Evolutionary conservation across 2,329 filamentous ascomycete genomes (phyloP), one percentile per base, ranked within the genome.

Genomic region (Albifimbria verrucaria): DNA sequence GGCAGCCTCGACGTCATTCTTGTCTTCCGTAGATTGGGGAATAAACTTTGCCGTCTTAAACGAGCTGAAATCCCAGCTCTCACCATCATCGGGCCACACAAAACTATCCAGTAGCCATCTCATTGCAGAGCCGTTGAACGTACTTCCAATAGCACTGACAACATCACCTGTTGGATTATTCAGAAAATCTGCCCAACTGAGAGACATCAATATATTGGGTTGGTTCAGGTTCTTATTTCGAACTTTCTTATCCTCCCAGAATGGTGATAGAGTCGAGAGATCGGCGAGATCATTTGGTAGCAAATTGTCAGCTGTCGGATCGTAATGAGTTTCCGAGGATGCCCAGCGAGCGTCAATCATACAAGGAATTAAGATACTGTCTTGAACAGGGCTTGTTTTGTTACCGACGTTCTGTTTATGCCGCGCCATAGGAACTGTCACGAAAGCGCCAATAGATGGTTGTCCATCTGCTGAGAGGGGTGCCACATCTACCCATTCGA

Each of bases 301-400:
- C 6, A 26, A 21, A 10, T 36, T 32, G 18, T 48, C 46, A 26
- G 24, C 11, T 7, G 20, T 21, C 9, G 46, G 46, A 18, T 48
- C 46, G 46, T 32, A 48, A 17, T 2, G 7, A 4, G 26, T 48
- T 26, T 48, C 36, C 10, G 25, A 18, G 15, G 18, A 18, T 25
- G 46, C 46, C 46, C 46, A 48, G 25, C 46, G 46, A 25, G 46
- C 46, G 25, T 48, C 46, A 20, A 48, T 48, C 24, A 48, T 48
- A 26, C 46, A 48, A 18, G 46, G 46, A 9, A 48, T 7, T n/a
- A 32, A 22, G 10, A 48, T 12, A n/a, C 17, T 32, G 26, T 48
- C 46, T 26, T 48, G 46, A 7, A 48, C 26, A 4, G 5, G 12
- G 4, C 4, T 39, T 12, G 32, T 39, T 20, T 7, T 6, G 18